Evolutionary conservation across 2,329 filamentous ascomycete genomes (phyloP), one percentile per base, ranked within the genome.

Genomic region (Colletotrichum ledebouriae): DNA sequence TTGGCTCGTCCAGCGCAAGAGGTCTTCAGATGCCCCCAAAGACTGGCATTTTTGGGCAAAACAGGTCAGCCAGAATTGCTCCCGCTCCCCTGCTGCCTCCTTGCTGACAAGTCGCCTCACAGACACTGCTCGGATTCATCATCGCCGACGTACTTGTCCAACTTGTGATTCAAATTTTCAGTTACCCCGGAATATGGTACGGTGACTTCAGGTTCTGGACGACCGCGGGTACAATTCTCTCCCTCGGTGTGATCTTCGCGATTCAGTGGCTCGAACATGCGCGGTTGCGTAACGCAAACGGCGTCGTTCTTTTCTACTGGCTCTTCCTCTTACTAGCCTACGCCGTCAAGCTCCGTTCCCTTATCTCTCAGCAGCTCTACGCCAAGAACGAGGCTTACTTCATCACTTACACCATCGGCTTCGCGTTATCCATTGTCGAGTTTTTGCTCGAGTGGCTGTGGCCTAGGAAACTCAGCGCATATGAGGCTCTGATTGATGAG

Each of bases 31-130:
- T 0, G 87, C 95, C 17, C 83, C 87, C 72, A 97, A 94, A 84
- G 92, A 97, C 78, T 94, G 92, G 90, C 94, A 96, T 78, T 98
- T 98, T 79, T 98, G 93, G 85, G 83, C 90, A 11, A 99, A 99
- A 81, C 85, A 98, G 87, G 94, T 96, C 84, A 73, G 86, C 76
- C 46, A 53, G 34, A 12, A 5, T n/a, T 53, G 20, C 44, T 44
- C 39, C 56, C 29, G n/a, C 12, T 20, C 22, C 20, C 33, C 17
- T 13, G 15, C 15, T 12, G 4, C 10, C 25, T 33, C 6, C 10
- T 2, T 53, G 58, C 69, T 72, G 58, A 74, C 70, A 39, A 22
- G 3, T 49, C 53, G 63, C 49, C 41, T 55, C 17, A 3, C 70
- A 86, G 84, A 75, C 76, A n/a, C 82, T 94, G 9, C 85, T 97